phyloP scores from a whole-genome alignment of 345 rosid species.

The Brassica cretica region DNA sequence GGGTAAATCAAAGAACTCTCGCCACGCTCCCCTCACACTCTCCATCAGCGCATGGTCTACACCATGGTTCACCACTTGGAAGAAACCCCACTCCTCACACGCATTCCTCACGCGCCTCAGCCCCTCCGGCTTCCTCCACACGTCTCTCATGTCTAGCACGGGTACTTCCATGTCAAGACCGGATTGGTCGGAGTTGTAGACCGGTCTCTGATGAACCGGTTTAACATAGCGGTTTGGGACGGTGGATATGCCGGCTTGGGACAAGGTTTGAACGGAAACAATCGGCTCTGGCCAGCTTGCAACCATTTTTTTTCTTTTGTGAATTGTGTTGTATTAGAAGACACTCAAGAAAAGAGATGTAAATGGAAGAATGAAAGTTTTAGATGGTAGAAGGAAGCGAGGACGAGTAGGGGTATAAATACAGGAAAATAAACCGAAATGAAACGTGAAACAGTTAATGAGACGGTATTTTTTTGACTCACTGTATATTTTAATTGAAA shows the following conservation, averaged over 20 bases:
- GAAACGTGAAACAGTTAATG: constrained; percentile 22
- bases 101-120: constrained; percentile 47
- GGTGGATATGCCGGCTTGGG: constrained; percentile 53
- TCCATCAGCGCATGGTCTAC: constrained; percentile 59
- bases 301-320: constrained; percentile 23
- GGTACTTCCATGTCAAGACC: constrained; percentile 49
- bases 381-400: constrained; percentile 22
- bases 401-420: constrained; percentile 23
- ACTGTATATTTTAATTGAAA: not conserved
- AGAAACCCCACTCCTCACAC: constrained; percentile 87
- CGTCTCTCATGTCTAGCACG: constrained; percentile 51
- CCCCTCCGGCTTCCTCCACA: constrained; percentile 29
- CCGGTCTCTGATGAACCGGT: constrained; percentile 57
- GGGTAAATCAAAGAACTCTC: constrained; percentile 73
- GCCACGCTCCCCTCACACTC: constrained; percentile 54
- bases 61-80: constrained; percentile 92
- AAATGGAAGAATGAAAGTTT: not conserved
- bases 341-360: not conserved
- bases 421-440: not conserved
- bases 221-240: constrained; percentile 72
- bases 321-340: not conserved
- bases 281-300: constrained; percentile 85
- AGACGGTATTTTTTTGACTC: constrained; percentile 9
- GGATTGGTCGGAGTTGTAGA: not conserved
- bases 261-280: constrained; percentile 80